A percentile compares a stretch with the other conserved stretches of the same genome.
Conservation (phyloP, 208 protist species). For the Crithidia fasciculata region DNA sequence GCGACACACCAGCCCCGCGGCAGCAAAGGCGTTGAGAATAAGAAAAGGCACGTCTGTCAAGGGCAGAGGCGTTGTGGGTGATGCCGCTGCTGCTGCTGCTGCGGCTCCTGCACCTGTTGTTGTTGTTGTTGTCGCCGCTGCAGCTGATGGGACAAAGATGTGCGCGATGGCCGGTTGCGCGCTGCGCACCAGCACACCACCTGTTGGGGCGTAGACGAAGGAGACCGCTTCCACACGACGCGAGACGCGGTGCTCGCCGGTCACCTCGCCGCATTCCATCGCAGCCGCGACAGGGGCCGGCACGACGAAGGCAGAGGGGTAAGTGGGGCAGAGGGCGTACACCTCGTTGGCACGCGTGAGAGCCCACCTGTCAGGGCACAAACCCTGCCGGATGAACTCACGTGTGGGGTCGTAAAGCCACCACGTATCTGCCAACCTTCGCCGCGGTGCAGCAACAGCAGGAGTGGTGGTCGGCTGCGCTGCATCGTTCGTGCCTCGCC, state of each 20-base stretch:
- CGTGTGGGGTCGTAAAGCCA: constrained; percentile 53
- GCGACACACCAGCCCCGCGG: constrained; percentile 13
- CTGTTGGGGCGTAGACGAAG: constrained; percentile 61
- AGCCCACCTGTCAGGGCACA: constrained; percentile 35
- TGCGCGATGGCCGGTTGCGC: constrained; percentile 65
- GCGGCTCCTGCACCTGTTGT: neutral
- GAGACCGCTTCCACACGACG: constrained; percentile 77
- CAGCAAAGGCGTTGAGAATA: constrained; percentile 28
- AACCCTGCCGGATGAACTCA: constrained; percentile 46
- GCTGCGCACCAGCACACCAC: constrained; percentile 60
- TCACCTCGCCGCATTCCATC: constrained; percentile 22
- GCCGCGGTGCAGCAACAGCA: too few species aligned
- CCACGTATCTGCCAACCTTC: constrained; percentile 36
- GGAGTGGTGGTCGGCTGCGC: too few species aligned
- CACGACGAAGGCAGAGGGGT: constrained; percentile 57
- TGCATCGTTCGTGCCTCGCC: too few species aligned
- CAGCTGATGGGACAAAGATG: constrained; percentile 20
- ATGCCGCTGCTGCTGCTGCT: neutral
- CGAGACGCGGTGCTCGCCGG: constrained; percentile 39
- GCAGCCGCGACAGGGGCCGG: constrained; percentile 35
- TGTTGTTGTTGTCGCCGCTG: neutral
- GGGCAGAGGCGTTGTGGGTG: neutral
- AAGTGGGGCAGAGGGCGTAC: constrained; percentile 46
- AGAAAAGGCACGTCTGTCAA: constrained; percentile 19
- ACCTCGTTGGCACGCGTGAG: constrained; percentile 45